Percentiles rank a stretch among this genome's conserved stretches.
phyloP scores from a whole-genome alignment of 2,329 filamentous ascomycete genomes.

The Ophiostoma tasmaniense region DNA sequence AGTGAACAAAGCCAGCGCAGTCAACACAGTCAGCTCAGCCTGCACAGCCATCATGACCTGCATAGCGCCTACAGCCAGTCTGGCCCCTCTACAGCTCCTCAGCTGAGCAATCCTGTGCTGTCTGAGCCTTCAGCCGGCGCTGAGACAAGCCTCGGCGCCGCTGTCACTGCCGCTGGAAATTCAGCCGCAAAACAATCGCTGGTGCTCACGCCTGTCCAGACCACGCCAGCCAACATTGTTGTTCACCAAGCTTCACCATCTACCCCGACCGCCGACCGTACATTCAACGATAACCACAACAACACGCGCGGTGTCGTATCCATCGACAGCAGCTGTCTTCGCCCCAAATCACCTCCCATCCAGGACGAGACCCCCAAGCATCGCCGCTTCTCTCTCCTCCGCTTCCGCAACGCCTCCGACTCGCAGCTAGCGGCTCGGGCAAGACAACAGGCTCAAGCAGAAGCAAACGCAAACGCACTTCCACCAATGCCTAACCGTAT shows the following conservation, averaged over 20 bases:
- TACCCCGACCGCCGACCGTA: slow-evolving; percentile 20
- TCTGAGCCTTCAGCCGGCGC: background rate
- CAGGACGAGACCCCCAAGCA: slow-evolving; percentile 49
- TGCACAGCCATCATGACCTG: background rate
- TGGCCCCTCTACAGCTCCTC: background rate
- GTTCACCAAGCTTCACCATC: background rate
- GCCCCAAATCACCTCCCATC: slow-evolving; percentile 41
- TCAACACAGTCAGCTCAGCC: background rate
- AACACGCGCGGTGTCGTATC: slow-evolving; percentile 22
- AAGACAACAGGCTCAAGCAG: slow-evolving; percentile 53
- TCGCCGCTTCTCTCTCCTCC: slow-evolving; percentile 61
- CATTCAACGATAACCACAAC: slow-evolving; percentile 24
- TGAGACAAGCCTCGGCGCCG: slow-evolving; percentile 16
- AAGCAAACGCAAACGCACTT: slow-evolving; percentile 42
- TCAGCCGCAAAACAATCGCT: slow-evolving; percentile 17
- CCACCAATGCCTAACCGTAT: slow-evolving; percentile 53
- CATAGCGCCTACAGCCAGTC: background rate
- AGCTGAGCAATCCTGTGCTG: background rate
- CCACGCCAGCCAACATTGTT: slow-evolving; percentile 1
- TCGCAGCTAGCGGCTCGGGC: slow-evolving; percentile 72
- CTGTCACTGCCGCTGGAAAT: slow-evolving; percentile 23
- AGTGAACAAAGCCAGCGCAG: background rate
- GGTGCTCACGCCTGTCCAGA: background rate
- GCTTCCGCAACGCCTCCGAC: slow-evolving; percentile 87
- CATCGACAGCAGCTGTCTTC: slow-evolving; percentile 24